Base-by-base conservation (phyloP, 352 stramenopile species). In the Phytophthora sp. region DNA sequence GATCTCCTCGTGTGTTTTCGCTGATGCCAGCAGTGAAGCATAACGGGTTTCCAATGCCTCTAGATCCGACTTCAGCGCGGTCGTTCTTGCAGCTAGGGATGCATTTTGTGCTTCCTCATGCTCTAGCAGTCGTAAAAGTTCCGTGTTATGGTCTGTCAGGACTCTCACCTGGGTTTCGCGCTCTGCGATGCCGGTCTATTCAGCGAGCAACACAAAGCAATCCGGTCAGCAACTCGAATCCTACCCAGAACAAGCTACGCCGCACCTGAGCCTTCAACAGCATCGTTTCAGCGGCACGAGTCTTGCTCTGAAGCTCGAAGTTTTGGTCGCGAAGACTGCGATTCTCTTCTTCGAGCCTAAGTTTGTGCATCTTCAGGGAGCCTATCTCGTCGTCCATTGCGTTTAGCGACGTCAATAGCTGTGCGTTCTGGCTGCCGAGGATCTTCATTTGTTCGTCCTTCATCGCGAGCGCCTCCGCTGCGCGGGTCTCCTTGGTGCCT, bases 391-490 rank as follows among this genome's bases (percentile, higher is more conserved):
- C 83, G 69, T 95, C 83, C 76, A 94, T 88, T 35, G 85, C 65
- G 66, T 98, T 95, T 26, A 98, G 79, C 18, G 84, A 96, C 11
- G 74, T 74, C 28, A 98, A 69, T 38, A 98, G 55, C 49, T 95
- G 82, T 9, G 77, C 76, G 63, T 98, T 98, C 68, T 98, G 94
- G 43, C 97, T 88, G 30, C 89, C 92, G n/a, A 98, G 78, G 54
- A 99, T 98, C 43, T 90, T 83, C 70, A 98, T 76, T 67, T 98
- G 95, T 71, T 98, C 92, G 73, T 98, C 94, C 66, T 98, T 98
- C 89, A 98, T 98, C 32, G 87, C 84, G 24, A 98, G 79, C n/a
- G 94, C 91, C 55, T 98, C 91, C 31, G 86, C 84, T 10, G 94
- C 87, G 21, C 93, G 88, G 9, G 84, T 89, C 62, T 98, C 93